Conservation (phyloP, 2,329 filamentous ascomycete species). For the Pestalotiopsis fici region DNA sequence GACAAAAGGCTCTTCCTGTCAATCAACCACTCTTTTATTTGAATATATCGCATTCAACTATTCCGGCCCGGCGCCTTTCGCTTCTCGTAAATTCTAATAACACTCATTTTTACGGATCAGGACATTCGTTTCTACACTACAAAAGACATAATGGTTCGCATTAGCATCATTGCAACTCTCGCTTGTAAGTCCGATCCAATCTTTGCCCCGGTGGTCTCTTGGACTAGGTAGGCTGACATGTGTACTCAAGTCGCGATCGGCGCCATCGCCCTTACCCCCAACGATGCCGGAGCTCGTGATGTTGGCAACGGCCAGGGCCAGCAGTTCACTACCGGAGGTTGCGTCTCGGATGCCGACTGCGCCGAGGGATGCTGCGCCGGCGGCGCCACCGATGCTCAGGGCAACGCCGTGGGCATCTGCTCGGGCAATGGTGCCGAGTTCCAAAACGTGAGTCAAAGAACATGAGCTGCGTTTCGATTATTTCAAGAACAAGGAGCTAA, state of each 20-base stretch:
- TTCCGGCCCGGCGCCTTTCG: slow-evolving; percentile 7
- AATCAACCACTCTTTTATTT: neutral
- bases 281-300: slow-evolving; percentile 6
- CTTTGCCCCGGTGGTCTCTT: neutral
- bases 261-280: slow-evolving; percentile 7
- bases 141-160: slow-evolving; percentile 10
- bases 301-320: slow-evolving; percentile 16
- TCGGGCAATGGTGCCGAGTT: slow-evolving; percentile 33
- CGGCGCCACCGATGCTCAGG: slow-evolving; percentile 18
- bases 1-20: neutral
- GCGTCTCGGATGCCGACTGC: slow-evolving; percentile 34
- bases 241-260: slow-evolving; percentile 1
- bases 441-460: slow-evolving; percentile 27
- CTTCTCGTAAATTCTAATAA: neutral
- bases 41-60: neutral
- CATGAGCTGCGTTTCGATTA: no score
- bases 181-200: slow-evolving; percentile 1
- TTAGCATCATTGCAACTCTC: slow-evolving; percentile 8
- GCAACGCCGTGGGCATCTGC: slow-evolving; percentile 32
- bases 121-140: neutral
- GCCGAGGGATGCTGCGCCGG: slow-evolving; percentile 28
- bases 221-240: no score
- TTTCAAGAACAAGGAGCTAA: neutral
- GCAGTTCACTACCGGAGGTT: slow-evolving; percentile 40
- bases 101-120: neutral